These are phyloP conservation scores for Nepenthes alata DNA, from an alignment of 179 eudicot genomes.

Conservation along the genomic window DNA sequence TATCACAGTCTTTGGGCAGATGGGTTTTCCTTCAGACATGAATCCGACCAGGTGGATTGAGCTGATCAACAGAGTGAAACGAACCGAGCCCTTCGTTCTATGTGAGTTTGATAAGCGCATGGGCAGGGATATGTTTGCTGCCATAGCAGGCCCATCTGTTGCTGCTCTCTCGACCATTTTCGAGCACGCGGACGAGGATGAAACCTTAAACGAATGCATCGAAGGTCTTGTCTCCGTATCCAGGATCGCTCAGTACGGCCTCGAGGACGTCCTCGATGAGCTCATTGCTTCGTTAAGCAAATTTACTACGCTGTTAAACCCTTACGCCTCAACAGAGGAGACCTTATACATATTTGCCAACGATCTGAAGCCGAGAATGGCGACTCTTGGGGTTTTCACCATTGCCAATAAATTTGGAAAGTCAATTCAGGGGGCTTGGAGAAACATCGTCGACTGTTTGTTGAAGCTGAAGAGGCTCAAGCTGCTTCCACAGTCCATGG, in stretches of 20 bases:
- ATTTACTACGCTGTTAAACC: slow-evolving; percentile 76
- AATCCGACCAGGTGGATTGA: slow-evolving; percentile 81
- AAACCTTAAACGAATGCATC: slow-evolving; percentile 67
- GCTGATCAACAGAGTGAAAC: slow-evolving; percentile 49
- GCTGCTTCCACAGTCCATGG: slow-evolving; percentile 64
- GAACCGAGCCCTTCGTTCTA: slow-evolving; percentile 27
- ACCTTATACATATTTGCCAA: slow-evolving; percentile 75
- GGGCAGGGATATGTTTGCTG: slow-evolving; percentile 87
- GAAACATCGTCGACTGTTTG: slow-evolving; percentile 78
- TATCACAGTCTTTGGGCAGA: slow-evolving; percentile 38
- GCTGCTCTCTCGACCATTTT: slow-evolving; percentile 77
- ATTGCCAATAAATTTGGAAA: slow-evolving; percentile 74
- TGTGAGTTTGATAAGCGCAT: slow-evolving; percentile 53
- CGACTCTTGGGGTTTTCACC: slow-evolving; percentile 80
- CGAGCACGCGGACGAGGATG: slow-evolving; percentile 86
- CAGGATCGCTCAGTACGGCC: slow-evolving; percentile 56
- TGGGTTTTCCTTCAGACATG: slow-evolving; percentile 41
- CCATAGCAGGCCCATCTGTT: slow-evolving; percentile 82
- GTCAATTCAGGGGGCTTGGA: slow-evolving; percentile 82
- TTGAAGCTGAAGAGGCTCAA: slow-evolving; percentile 75
- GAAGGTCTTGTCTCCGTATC: slow-evolving; percentile 77
- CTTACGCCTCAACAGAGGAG: slow-evolving; percentile 91
- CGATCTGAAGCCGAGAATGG: slow-evolving; percentile 90
- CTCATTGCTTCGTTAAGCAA: slow-evolving; percentile 78
- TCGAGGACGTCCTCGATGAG: slow-evolving; percentile 80